These are phyloP conservation scores for Arctium lappa DNA, from an alignment of 129 eudicot genomes.

Conservation along the genomic window DNA sequence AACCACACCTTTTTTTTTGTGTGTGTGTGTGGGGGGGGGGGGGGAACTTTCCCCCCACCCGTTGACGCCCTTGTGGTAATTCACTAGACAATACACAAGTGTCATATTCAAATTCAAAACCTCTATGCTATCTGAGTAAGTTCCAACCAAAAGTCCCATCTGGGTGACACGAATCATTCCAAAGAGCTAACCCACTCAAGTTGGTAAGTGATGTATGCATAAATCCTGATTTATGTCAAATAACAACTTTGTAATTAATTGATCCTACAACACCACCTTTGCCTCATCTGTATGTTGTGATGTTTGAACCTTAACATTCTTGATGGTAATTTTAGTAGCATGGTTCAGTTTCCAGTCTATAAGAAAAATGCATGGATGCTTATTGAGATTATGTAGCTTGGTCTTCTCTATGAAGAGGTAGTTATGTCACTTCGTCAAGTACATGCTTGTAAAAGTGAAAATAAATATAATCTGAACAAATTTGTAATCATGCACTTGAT, in stretches of 20 bases:
- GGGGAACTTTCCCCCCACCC: neutral
- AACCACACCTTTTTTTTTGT: too few relatives aligned
- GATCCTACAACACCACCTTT: neutral
- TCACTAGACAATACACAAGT: too few relatives aligned
- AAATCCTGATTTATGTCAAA: too few relatives aligned
- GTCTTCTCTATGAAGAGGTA: neutral
- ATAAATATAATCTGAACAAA: neutral
- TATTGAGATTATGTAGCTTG: neutral
- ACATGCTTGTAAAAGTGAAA: neutral
- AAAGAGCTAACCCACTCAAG: too few relatives aligned
- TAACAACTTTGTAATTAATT: too few relatives aligned
- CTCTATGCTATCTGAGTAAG: too few relatives aligned
- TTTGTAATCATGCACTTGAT: neutral
- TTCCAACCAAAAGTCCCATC: too few relatives aligned
- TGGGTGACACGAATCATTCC: too few relatives aligned
- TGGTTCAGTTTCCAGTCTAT: neutral
- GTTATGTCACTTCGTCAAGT: neutral
- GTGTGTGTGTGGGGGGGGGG: too few relatives aligned
- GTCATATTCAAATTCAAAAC: too few relatives aligned
- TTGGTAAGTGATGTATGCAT: too few relatives aligned
- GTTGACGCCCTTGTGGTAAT: too few relatives aligned
- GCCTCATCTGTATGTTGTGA: neutral
- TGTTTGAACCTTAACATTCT: neutral
- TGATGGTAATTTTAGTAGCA: neutral
- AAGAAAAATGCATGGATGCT: neutral